These are phyloP conservation scores for Pascua guehoae DNA, from an alignment of 1,284 basidiomycete genomes.

Conservation along the genomic window DNA sequence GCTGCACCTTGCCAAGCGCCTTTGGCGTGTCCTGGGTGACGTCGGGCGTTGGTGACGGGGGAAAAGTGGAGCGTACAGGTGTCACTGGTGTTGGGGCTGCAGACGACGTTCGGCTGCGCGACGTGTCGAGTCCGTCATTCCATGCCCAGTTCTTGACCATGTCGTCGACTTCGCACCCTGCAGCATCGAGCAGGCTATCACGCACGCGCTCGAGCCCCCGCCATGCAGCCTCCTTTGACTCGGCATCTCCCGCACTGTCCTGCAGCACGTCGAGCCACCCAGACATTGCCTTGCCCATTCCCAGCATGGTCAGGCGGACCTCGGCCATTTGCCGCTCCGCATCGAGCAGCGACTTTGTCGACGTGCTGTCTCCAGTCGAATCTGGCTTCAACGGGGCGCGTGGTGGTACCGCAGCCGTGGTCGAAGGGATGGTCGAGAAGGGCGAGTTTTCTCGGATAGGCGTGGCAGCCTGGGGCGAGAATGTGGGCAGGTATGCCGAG, in stretches of 20 bases:
- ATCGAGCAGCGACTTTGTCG: slow-evolving; percentile 34
- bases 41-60: not conserved
- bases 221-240: slow-evolving; percentile 15
- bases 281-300: slow-evolving; percentile 46
- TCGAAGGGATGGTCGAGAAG: slow-evolving; percentile 33
- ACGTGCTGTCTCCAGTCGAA: slow-evolving; percentile 17
- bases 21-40: slow-evolving; percentile 5
- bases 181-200: slow-evolving; percentile 38
- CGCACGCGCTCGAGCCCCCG: slow-evolving; percentile 32
- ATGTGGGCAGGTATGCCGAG: slow-evolving; percentile 38
- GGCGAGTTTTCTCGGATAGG: slow-evolving; percentile 18
- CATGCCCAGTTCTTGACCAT: slow-evolving; percentile 45
- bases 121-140: slow-evolving; percentile 40
- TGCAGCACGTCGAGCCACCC: slow-evolving; percentile 35
- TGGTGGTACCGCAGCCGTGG: slow-evolving; percentile 23
- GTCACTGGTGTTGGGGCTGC: not conserved
- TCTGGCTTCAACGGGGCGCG: slow-evolving; percentile 14
- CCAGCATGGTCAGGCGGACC: slow-evolving; percentile 41
- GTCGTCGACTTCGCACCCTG: slow-evolving; percentile 37
- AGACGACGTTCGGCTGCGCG: slow-evolving; percentile 9
- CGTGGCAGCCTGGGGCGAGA: slow-evolving; percentile 28
- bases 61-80: not conserved
- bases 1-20: not conserved
- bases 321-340: slow-evolving; percentile 45
- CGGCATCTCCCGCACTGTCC: slow-evolving; percentile 1